These are phyloP conservation scores for Grifola frondosa DNA, from an alignment of 1,284 basidiomycete genomes.

Conservation along the genomic window DNA sequence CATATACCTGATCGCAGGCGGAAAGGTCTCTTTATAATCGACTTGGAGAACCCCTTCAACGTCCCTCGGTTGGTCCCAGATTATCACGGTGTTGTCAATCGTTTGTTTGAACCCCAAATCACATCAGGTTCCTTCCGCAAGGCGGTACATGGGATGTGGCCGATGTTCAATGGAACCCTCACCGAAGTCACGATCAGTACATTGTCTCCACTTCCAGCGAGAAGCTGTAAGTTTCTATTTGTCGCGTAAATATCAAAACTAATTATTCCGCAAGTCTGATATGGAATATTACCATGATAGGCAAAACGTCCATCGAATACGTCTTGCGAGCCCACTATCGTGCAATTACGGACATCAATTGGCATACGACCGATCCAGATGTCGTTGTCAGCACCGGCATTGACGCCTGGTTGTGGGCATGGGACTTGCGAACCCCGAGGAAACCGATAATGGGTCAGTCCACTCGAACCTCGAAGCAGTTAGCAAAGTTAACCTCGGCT, in stretches of 20 bases:
- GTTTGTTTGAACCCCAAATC: slow-evolving; percentile 61
- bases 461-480: too few relatives aligned
- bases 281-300: slow-evolving; percentile 85
- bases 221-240: slow-evolving; percentile 62
- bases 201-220: slow-evolving; percentile 95
- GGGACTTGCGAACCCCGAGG: slow-evolving; percentile 71
- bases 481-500: not conserved
- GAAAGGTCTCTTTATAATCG: slow-evolving; percentile 95
- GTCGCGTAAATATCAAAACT: not conserved
- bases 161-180: slow-evolving; percentile 97
- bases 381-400: slow-evolving; percentile 76
- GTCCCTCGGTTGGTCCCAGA: slow-evolving; percentile 70
- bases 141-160: slow-evolving; percentile 97
- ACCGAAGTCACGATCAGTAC: slow-evolving; percentile 80
- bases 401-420: slow-evolving; percentile 83
- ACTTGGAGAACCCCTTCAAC: slow-evolving; percentile 84
- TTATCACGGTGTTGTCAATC: slow-evolving; percentile 42
- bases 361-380: slow-evolving; percentile 85
- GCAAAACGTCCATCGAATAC: slow-evolving; percentile 74
- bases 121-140: slow-evolving; percentile 83
- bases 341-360: slow-evolving; percentile 95
- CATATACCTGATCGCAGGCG: slow-evolving; percentile 47
- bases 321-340: slow-evolving; percentile 86
- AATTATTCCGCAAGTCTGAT: slow-evolving; percentile 54
- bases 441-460: slow-evolving; percentile 66